Percentiles rank a stretch among this genome's conserved stretches.
These are phyloP conservation scores for Fusarium chlamydosporum DNA, from an alignment of 2,329 filamentous ascomycete genomes.

Conservation along the genomic window DNA sequence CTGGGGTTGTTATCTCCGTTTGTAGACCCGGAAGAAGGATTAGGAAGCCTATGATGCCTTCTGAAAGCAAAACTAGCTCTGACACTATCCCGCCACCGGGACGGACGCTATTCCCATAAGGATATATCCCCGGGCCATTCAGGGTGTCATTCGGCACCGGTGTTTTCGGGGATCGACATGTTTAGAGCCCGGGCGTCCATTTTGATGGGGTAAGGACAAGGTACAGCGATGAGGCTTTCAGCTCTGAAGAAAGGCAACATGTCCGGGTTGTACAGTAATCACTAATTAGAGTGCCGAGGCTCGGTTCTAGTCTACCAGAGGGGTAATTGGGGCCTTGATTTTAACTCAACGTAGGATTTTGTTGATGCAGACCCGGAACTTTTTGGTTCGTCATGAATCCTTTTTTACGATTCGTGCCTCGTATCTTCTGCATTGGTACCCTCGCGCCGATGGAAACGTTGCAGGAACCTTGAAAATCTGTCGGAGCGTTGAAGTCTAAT, in stretches of 20 bases:
- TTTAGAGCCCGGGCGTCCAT: conserved; percentile 16
- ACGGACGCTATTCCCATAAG: conserved; percentile 48
- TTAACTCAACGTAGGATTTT: conserved; percentile 8
- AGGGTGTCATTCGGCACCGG: conserved; percentile 34
- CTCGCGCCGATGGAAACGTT: conserved; percentile 18
- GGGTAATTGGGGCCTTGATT: conserved; percentile 30
- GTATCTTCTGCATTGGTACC: conserved; percentile 20
- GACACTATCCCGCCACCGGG: conserved; percentile 26
- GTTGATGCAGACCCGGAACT: conserved; percentile 2
- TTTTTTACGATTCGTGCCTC: background rate
- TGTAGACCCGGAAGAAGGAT: conserved; percentile 17
- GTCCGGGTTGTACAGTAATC: conserved; percentile 7
- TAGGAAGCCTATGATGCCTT: conserved; percentile 5
- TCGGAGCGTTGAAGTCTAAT: conserved; percentile 4
- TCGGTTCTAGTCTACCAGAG: conserved; percentile 23
- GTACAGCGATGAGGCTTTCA: conserved; percentile 27
- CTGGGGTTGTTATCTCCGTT: conserved; percentile 40
- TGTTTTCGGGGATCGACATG: conserved; percentile 40
- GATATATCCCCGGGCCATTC: conserved; percentile 44
- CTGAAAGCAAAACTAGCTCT: conserved; percentile 9
- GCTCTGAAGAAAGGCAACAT: conserved; percentile 28
- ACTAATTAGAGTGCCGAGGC: conserved; percentile 22
- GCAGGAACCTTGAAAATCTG: background rate
- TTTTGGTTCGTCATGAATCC: conserved; percentile 9
- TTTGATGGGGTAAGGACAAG: conserved; percentile 15